These are phyloP conservation scores for Scenedesmus sp. DNA, from an alignment of 163 green algal species.

Conservation along the genomic window DNA sequence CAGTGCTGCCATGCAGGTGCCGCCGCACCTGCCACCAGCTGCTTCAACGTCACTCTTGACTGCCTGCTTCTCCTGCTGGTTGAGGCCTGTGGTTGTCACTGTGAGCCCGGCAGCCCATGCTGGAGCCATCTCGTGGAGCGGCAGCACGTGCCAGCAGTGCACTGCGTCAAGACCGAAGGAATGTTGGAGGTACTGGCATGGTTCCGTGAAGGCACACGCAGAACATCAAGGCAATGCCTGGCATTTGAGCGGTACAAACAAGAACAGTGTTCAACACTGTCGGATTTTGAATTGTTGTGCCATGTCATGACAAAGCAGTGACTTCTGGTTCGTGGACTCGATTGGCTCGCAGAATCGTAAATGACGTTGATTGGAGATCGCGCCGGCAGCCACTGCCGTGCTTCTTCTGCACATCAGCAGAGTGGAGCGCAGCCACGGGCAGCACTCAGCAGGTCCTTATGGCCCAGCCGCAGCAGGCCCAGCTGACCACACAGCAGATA, in stretches of 20 bases:
- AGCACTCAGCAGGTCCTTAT: not conserved
- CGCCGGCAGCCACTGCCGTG: not conserved
- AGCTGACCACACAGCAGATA: conserved; percentile 33
- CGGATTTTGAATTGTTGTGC: not conserved
- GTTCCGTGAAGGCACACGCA: no score
- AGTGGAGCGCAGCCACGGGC: not conserved
- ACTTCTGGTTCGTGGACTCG: no score
- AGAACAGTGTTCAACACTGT: not conserved
- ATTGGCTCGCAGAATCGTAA: no score
- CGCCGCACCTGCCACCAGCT: conserved; percentile 35
- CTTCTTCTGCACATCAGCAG: not conserved
- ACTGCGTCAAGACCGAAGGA: not conserved
- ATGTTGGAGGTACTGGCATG: no score
- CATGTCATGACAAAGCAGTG: not conserved
- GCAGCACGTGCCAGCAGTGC: not conserved
- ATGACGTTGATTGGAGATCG: not conserved
- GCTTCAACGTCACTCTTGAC: conserved; percentile 12
- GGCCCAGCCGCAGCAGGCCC: conserved; percentile 1
- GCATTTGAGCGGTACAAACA: no score
- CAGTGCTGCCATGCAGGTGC: not conserved
- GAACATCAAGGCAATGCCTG: no score
- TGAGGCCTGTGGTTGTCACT: conserved; percentile 37
- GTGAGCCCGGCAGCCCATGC: conserved; percentile 16
- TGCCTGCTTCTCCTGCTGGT: not conserved
- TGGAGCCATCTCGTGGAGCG: not conserved